These are phyloP conservation scores for Tripterygium wilfordii DNA, from an alignment of 177 flowering plant genomes.

Conservation along the genomic window DNA sequence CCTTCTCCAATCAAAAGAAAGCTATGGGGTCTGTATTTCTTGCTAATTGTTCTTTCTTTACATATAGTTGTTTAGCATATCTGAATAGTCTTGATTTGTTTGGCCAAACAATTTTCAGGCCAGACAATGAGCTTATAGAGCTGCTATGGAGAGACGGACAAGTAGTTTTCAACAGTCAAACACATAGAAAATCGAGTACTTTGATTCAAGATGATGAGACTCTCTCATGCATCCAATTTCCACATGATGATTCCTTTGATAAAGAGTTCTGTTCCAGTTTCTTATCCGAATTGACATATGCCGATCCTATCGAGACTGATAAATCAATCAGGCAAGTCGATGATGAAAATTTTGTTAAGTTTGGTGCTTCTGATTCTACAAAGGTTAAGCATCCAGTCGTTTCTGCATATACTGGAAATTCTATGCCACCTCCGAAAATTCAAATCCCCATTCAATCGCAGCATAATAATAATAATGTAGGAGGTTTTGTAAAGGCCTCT, in stretches of 20 bases:
- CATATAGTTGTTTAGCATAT: too few relatives aligned
- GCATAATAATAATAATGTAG: slow-evolving; percentile 11
- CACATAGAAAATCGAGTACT: slow-evolving; percentile 28
- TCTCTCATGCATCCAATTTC: slow-evolving; percentile 50
- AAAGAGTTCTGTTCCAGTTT: slow-evolving; percentile 45
- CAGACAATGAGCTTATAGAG: slow-evolving; percentile 47
- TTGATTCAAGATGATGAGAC: slow-evolving; percentile 50
- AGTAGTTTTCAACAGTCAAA: slow-evolving; percentile 52
- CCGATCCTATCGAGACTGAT: slow-evolving; percentile 21
- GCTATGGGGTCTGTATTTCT: too few relatives aligned
- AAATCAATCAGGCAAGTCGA: slow-evolving; percentile 21
- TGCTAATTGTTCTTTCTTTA: too few relatives aligned
- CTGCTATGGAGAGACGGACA: slow-evolving; percentile 62
- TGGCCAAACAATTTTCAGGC: slow-evolving; percentile 21
- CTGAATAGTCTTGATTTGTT: too few relatives aligned
- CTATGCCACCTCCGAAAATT: slow-evolving; percentile 41
- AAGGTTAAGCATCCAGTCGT: slow-evolving; percentile 12
- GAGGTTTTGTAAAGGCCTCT: slow-evolving; percentile 4
- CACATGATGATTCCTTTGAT: slow-evolving; percentile 46
- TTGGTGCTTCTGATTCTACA: slow-evolving; percentile 12
- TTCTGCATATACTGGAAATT: slow-evolving; percentile 7
- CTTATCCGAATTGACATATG: slow-evolving; percentile 32
- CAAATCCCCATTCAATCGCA: slow-evolving; percentile 11
- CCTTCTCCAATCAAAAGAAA: too few relatives aligned
- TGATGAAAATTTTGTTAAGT: slow-evolving; percentile 14